Percentiles rank a stretch among this genome's conserved stretches.
phyloP scores from a whole-genome alignment of 306 rosid species.

The Trifolium pratense region DNA sequence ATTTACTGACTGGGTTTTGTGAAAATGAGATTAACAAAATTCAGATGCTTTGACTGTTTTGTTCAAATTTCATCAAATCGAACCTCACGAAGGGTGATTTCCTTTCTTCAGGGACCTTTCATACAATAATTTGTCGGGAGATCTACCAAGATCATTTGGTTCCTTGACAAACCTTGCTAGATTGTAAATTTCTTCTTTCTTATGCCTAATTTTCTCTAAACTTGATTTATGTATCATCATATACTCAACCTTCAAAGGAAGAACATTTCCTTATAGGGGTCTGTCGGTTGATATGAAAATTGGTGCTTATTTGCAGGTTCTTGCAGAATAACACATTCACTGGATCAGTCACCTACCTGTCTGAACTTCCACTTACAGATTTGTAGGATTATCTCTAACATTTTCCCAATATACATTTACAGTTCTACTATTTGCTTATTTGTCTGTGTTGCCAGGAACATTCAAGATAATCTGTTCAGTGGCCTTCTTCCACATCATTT shows the following conservation, averaged over 20 bases:
- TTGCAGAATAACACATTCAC: slow-evolving; percentile 78
- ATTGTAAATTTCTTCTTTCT: slow-evolving; percentile 58
- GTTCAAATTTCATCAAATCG: slow-evolving; percentile 25
- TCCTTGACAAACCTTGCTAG: slow-evolving; percentile 65
- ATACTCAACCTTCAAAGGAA: background rate
- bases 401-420: background rate
- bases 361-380: slow-evolving; percentile 80
- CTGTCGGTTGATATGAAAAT: slow-evolving; percentile 37
- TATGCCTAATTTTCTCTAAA: slow-evolving; percentile 16
- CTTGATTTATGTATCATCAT: slow-evolving; percentile 3
- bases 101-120: slow-evolving; percentile 80
- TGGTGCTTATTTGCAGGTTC: slow-evolving; percentile 59
- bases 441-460: slow-evolving; percentile 63
- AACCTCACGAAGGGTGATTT: slow-evolving; percentile 30
- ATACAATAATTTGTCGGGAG: slow-evolving; percentile 76
- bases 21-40: slow-evolving; percentile 25
- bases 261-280: background rate
- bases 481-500: slow-evolving; percentile 84
- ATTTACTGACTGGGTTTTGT: slow-evolving; percentile 9
- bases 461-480: slow-evolving; percentile 84
- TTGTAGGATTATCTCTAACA: slow-evolving; percentile 55
- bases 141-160: slow-evolving; percentile 91
- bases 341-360: slow-evolving; percentile 86
- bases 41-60: slow-evolving; percentile 6
- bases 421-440: slow-evolving; percentile 34